Evolutionary conservation across 2,329 filamentous ascomycete genomes (phyloP).

Genomic region (Ceratocystis lukuohia): DNA sequence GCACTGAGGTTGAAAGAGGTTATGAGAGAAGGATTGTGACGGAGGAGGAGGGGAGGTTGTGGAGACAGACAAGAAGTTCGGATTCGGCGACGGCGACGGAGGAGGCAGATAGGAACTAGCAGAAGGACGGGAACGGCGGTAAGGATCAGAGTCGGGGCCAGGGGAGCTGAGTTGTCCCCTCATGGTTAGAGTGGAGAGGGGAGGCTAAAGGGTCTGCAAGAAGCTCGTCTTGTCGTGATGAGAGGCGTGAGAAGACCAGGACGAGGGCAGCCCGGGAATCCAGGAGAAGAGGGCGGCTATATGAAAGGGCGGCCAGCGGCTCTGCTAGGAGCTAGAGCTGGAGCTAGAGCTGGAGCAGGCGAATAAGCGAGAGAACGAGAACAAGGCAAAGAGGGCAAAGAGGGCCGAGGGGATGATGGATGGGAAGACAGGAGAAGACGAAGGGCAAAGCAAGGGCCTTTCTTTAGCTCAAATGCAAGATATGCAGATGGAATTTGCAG

Average conservation of each 20-base stretch:
- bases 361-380: too few species aligned
- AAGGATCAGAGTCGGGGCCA: not conserved
- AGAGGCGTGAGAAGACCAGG: not conserved
- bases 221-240: not conserved
- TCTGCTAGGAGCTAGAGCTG: too few species aligned
- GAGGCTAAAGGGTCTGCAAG: not conserved
- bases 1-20: not conserved
- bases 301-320: too few species aligned
- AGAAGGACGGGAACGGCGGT: not conserved
- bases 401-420: not conserved
- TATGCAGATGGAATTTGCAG: not conserved
- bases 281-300: too few species aligned
- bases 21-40: not conserved
- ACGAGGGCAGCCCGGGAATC: too few species aligned
- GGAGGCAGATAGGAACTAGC: not conserved
- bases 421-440: not conserved
- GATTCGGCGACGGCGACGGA: not conserved
- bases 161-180: not conserved
- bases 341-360: too few species aligned
- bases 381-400: too few species aligned
- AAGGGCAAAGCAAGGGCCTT: not conserved
- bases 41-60: not conserved
- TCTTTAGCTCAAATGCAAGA: slow-evolving; percentile 3
- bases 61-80: not conserved
- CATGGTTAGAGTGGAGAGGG: not conserved